Evolutionary conservation across 2,329 filamentous ascomycete species (phyloP).

Genomic region (Furcasterigmium sp.): DNA sequence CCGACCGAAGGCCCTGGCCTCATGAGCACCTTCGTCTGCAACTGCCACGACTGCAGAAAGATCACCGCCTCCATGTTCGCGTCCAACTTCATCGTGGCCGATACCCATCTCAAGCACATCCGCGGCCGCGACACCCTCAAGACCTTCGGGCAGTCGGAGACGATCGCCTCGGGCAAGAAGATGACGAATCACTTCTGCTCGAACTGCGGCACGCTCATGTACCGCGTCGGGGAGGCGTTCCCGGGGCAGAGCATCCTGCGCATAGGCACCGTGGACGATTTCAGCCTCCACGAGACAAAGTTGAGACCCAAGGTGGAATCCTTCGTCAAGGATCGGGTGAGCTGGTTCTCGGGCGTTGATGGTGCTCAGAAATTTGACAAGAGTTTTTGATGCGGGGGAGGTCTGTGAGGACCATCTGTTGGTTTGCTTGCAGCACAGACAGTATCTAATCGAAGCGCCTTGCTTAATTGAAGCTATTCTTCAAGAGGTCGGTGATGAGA

Average conservation of each 20-base stretch:
- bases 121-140: slow-evolving; percentile 47
- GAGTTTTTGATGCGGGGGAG: too few species aligned
- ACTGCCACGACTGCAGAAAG: slow-evolving; percentile 58
- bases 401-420: too few species aligned
- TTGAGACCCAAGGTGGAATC: slow-evolving; percentile 48
- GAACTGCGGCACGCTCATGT: slow-evolving; percentile 57
- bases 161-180: slow-evolving; percentile 35
- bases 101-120: slow-evolving; percentile 38
- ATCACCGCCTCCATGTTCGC: slow-evolving; percentile 59
- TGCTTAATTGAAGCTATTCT: too few species aligned
- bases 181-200: slow-evolving; percentile 61
- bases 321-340: slow-evolving; percentile 46
- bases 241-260: slow-evolving; percentile 43
- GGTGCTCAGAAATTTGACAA: neutral
- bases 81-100: slow-evolving; percentile 47
- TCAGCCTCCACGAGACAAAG: slow-evolving; percentile 49
- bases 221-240: slow-evolving; percentile 37
- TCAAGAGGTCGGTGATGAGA: too few species aligned
- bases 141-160: slow-evolving; percentile 37
- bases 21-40: slow-evolving; percentile 49
- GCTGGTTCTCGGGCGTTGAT: slow-evolving; percentile 31
- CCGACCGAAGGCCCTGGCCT: slow-evolving; percentile 39
- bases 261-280: slow-evolving; percentile 59
- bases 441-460: too few species aligned
- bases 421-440: too few species aligned